phyloP scores from a whole-genome alignment of 2,329 filamentous ascomycete species.

The Fulvia fulva region DNA sequence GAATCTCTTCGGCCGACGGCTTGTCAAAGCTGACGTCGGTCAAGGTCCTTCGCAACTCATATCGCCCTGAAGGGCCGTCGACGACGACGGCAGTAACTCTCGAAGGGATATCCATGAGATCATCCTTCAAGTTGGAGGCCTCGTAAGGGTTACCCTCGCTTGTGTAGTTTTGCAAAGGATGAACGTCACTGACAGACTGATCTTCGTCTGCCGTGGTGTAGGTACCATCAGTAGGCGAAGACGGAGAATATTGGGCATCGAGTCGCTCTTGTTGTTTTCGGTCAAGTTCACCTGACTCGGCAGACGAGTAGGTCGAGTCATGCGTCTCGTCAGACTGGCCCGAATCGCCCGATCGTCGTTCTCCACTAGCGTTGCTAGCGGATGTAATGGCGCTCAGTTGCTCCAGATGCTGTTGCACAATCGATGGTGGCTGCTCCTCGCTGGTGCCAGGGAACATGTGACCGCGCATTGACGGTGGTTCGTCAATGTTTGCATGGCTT shows the following conservation, averaged over 20 bases:
- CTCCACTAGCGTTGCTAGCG: neutral
- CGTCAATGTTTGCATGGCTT: neutral
- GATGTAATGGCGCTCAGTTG: neutral
- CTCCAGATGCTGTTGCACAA: neutral
- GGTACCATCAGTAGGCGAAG: neutral
- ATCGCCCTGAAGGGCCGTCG: neutral
- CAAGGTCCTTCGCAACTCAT: neutral
- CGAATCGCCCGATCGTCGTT: conserved; percentile 2
- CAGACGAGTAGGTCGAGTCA: conserved; percentile 1
- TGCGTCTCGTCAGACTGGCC: neutral
- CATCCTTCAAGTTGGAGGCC: neutral
- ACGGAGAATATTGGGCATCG: neutral
- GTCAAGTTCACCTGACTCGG: conserved; percentile 2
- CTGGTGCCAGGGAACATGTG: neutral
- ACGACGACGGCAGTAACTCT: neutral
- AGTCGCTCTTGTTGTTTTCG: neutral
- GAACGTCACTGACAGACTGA: neutral
- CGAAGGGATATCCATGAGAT: neutral
- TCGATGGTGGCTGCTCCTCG: neutral
- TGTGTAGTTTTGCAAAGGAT: neutral
- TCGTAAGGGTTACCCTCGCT: neutral
- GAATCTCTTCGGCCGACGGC: neutral
- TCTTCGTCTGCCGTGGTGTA: conserved; percentile 1
- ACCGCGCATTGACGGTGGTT: neutral
- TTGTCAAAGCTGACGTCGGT: neutral